Conservation (phyloP, 1,139 yeast genomes). For the Zygoascus hellenicus region DNA sequence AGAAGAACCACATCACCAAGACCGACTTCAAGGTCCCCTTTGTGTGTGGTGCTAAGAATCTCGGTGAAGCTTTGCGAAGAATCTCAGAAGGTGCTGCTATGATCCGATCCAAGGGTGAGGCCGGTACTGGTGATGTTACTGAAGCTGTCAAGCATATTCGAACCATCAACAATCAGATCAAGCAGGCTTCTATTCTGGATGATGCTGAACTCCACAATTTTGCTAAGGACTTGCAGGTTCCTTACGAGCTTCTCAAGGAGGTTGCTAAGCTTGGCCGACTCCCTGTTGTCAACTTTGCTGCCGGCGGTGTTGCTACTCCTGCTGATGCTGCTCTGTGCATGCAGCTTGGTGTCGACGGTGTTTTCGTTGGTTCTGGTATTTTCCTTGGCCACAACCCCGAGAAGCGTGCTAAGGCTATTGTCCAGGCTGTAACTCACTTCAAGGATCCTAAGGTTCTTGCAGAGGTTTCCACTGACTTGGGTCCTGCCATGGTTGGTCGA, state of each 20-base stretch:
- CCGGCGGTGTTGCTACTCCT: slow-evolving; percentile 89
- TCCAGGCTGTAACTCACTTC: slow-evolving; percentile 73
- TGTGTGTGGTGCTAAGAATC: slow-evolving; percentile 80
- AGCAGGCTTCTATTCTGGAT: slow-evolving; percentile 40
- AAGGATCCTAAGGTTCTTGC: slow-evolving; percentile 59
- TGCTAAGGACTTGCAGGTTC: slow-evolving; percentile 60
- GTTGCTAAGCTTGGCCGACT: slow-evolving; percentile 55
- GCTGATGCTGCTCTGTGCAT: slow-evolving; percentile 84
- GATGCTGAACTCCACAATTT: slow-evolving; percentile 44
- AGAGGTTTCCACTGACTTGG: slow-evolving; percentile 69
- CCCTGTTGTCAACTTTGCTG: slow-evolving; percentile 85
- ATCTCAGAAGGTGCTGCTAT: slow-evolving; percentile 82
- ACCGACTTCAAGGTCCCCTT: slow-evolving; percentile 63
- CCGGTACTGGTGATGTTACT: slow-evolving; percentile 83
- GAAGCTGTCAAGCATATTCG: slow-evolving; percentile 80
- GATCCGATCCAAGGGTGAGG: slow-evolving; percentile 86
- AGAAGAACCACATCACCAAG: slow-evolving; percentile 59
- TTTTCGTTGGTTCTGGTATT: slow-evolving; percentile 86
- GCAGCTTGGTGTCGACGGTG: slow-evolving; percentile 92
- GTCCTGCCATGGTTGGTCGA: slow-evolving; percentile 70
- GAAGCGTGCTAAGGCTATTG: slow-evolving; percentile 72
- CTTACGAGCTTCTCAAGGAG: slow-evolving; percentile 47
- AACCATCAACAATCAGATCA: slow-evolving; percentile 53
- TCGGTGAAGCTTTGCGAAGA: slow-evolving; percentile 82
- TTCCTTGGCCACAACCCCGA: slow-evolving; percentile 73